Base-by-base conservation (phyloP, 768 basidiomycete species). In the Hydnomerulius pinastri region DNA sequence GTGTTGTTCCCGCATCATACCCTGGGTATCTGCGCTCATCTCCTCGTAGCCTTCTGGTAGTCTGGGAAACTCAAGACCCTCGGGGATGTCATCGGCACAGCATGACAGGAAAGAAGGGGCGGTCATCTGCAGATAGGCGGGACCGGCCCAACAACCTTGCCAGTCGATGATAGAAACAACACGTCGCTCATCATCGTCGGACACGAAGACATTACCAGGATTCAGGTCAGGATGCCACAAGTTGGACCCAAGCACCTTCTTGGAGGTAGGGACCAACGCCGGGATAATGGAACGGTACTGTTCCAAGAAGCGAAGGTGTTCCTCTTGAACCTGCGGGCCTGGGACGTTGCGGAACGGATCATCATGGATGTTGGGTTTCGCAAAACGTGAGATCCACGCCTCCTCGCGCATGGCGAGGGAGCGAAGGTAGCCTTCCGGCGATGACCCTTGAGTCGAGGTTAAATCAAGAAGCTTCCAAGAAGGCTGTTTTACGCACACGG, bases 201-300 rank as follows among this genome's bases (percentile, higher is more conserved):
- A 54, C 18, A 67, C 60, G 23, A 66, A 58, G 38, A 69, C 28
- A 46, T 71, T 69, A 8, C 53, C 50, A 25, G 46, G 49, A 32
- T 49, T 62, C n/a, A 69, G 32, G 43, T 68, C 66, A 10, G 61
- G 61, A 55, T 71, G 69, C 62, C 67, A 65, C 17, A 71, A 33
- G 43, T 56, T 64, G 28, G 64, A 59, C 10, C 54, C 35, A 13
- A 55, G 49, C 36, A 55, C 53, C 20, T 59, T 57, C 32, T 50
- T 46, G 17, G 46, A 27, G 9, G 53, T 37, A 4, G 65, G 69
- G 25, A 63, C 30, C n/a, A 69, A 40, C 28, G 57, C 54, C 4
- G 68, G 69, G 12, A 68, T 39, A 9, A 66, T 30, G 17, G 50
- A 49, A 30, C 44, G 50, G 48, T 54, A 60, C 53, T 62, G 54